Base-by-base conservation (phyloP, 495 filamentous ascomycete species). In the Aspergillus mulundensis region DNA sequence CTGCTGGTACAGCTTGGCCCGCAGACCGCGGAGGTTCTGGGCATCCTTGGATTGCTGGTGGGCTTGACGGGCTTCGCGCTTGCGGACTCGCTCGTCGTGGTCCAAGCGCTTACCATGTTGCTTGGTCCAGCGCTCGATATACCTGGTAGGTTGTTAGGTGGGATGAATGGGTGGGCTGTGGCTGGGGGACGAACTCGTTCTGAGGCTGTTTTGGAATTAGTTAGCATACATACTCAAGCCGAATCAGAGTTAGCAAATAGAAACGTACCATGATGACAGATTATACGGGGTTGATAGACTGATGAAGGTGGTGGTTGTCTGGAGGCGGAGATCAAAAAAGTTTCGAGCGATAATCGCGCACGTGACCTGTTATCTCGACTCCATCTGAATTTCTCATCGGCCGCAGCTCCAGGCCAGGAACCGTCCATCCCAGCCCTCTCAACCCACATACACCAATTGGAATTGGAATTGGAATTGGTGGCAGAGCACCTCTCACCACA, bases 1-100 rank as follows among this genome's bases (percentile, higher is more conserved):
- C 80, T 96, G 88, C 70, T 90, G 87, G 79, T 95, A 88, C 66
- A 96, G 80, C 79, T 99, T 99, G 64, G 94, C 94, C 58, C 90
- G 80, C 62, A 97, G 82, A 59, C 95, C 94, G 57, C 85, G 85
- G 62, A 97, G 81, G 70, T 91, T 95, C 76, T 97, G 92, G 15
- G 94, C 89, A 73, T 96, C 83, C 62, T 91, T 77, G 44, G 88
- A 92, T 51, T 81, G 79, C 75, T 89, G 85, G 78, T 97, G 91
- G 49, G 81, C 82, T 74, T 96, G 89, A 72, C 95, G 86, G 50
- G 94, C 94, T 50, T 83, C 74, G 61, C 86, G 86, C 80, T 98
- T 98, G 65, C 94, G 88, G 55, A 74, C 74, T 36, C 91, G 88
- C 77, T 97, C 94, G 66, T 97, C 94, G 72, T 95, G 83, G 69